These are phyloP conservation scores for Hapsidospora chrysogenum DNA, from an alignment of 495 filamentous ascomycete species.

Conservation along the genomic window DNA sequence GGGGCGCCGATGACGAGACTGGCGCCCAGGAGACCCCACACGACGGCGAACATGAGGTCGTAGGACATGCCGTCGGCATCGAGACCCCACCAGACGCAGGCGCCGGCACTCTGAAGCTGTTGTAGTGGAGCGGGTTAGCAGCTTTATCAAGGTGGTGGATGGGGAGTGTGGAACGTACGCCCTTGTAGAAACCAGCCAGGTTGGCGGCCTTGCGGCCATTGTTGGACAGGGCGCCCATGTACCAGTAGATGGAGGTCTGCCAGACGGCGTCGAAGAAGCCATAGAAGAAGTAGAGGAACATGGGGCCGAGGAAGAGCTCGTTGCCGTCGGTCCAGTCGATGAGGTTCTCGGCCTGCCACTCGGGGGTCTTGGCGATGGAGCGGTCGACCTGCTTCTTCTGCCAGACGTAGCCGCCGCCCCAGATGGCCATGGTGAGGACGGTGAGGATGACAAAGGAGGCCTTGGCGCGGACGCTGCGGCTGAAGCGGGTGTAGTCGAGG, in stretches of 20 bases:
- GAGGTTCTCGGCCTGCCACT: conserved; percentile 16
- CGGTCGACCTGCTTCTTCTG: conserved; percentile 44
- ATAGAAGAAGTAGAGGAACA: conserved; percentile 90
- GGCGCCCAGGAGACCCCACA: conserved; percentile 54
- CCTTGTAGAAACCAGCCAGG: conserved; percentile 90
- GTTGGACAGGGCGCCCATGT: conserved; percentile 86
- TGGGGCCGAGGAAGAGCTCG: conserved; percentile 49
- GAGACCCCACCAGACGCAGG: conserved; percentile 70
- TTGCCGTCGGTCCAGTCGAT: conserved; percentile 47
- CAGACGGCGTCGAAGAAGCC: conserved; percentile 80
- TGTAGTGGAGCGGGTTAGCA: background rate
- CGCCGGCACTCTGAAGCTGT: conserved; percentile 85
- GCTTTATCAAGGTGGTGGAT: too few species aligned
- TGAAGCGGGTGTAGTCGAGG: conserved; percentile 46
- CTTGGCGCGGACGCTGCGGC: conserved; percentile 63
- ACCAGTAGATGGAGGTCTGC: conserved; percentile 82
- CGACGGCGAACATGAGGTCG: conserved; percentile 39
- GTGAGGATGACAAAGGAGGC: conserved; percentile 48
- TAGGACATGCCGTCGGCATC: conserved; percentile 49
- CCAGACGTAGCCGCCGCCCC: conserved; percentile 78
- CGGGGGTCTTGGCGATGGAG: conserved; percentile 14
- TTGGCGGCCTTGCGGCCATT: conserved; percentile 84
- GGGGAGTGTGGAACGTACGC: conserved; percentile 16
- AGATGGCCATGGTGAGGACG: conserved; percentile 61
- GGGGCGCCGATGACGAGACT: conserved; percentile 62